Conservation (phyloP, 768 basidiomycete species). For the Lactarius hatsudake region DNA sequence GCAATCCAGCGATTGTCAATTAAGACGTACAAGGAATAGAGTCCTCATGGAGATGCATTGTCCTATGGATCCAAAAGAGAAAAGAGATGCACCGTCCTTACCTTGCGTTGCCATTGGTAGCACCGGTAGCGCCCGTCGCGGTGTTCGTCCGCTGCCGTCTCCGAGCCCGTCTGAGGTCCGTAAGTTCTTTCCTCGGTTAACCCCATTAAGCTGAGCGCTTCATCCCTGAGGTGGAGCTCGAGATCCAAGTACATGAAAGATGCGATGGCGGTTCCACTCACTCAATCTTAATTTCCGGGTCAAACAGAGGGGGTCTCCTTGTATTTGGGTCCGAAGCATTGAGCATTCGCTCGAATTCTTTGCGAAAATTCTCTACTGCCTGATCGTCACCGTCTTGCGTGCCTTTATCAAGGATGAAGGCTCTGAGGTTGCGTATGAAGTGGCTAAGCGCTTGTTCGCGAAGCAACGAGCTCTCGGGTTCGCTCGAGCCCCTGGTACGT, state of each 20-base stretch:
- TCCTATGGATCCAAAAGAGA: too few relatives aligned
- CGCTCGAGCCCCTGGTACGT: constrained; percentile 62
- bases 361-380: constrained; percentile 37
- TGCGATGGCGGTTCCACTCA: not conserved
- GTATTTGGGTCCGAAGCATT: not conserved
- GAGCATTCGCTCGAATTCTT: constrained; percentile 46
- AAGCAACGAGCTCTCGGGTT: constrained; percentile 59
- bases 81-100: too few relatives aligned
- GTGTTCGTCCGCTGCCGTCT: too few relatives aligned
- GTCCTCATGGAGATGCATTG: too few relatives aligned
- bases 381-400: constrained; percentile 38
- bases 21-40: not conserved
- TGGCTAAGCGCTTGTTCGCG: constrained; percentile 60
- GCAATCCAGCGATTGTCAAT: not conserved
- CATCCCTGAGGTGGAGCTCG: not conserved
- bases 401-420: constrained; percentile 57
- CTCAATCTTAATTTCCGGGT: not conserved
- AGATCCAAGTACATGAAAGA: not conserved
- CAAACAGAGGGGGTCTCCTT: not conserved
- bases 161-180: too few relatives aligned
- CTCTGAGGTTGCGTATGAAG: constrained; percentile 58
- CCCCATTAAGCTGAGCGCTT: not conserved
- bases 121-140: too few relatives aligned
- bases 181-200: not conserved
- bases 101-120: too few relatives aligned